A percentile compares a stretch with the other conserved stretches of the same genome.
Evolutionary conservation across 352 stramenopile species (phyloP).

Genomic region (Pythium dissotocum): DNA sequence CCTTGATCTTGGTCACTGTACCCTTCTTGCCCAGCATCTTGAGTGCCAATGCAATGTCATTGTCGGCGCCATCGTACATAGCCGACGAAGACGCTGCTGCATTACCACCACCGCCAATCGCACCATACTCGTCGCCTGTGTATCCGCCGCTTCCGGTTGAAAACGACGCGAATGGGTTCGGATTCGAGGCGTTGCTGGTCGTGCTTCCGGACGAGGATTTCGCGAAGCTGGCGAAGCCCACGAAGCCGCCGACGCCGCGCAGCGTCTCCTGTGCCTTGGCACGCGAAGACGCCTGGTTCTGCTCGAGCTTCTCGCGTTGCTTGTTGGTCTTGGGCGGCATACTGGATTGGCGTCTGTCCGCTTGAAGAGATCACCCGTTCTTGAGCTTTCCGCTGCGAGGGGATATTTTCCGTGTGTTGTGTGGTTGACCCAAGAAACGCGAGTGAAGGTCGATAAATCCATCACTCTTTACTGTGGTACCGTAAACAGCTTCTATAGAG

Average conservation of each 20-base stretch:
- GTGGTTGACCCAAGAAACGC: constrained; percentile 8
- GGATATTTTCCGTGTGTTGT: background rate
- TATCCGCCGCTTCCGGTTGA: constrained; percentile 16
- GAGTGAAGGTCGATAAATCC: constrained; percentile 26
- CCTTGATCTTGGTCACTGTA: constrained; percentile 80
- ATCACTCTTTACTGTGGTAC: constrained; percentile 9
- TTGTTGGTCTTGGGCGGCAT: constrained; percentile 83
- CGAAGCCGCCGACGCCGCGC: constrained; percentile 44
- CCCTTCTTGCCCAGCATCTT: constrained; percentile 89
- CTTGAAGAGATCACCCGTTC: background rate
- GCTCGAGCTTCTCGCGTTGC: constrained; percentile 85
- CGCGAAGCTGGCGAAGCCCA: constrained; percentile 76
- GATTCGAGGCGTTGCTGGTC: background rate
- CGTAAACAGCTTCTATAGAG: background rate
- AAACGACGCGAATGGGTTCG: constrained; percentile 27
- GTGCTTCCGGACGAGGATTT: constrained; percentile 11
- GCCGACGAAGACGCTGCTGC: constrained; percentile 34
- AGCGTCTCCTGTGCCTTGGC: constrained; percentile 71
- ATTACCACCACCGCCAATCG: constrained; percentile 1
- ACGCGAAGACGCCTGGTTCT: constrained; percentile 79
- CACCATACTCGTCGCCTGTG: constrained; percentile 21
- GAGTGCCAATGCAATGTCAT: constrained; percentile 73
- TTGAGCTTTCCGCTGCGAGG: background rate
- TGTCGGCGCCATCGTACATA: constrained; percentile 80
- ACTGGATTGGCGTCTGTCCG: background rate